These are phyloP conservation scores for Mycena indigotica DNA, from an alignment of 768 basidiomycete genomes.

Conservation along the genomic window DNA sequence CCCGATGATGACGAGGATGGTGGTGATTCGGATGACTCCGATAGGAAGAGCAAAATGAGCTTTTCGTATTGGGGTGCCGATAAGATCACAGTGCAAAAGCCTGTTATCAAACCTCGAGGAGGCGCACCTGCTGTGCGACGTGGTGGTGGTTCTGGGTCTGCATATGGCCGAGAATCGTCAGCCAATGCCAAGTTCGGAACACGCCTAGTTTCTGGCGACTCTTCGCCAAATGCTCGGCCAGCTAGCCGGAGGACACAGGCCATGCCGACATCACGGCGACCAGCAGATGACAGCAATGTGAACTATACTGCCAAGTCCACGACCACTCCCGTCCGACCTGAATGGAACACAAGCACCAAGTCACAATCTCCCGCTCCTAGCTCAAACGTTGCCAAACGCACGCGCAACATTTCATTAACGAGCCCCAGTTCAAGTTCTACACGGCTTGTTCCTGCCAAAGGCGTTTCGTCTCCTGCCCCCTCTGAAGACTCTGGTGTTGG, in stretches of 20 bases:
- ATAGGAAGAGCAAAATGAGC: constrained; percentile 91
- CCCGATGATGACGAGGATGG: constrained; percentile 67
- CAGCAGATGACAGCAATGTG: constrained; percentile 59
- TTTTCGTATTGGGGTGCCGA: constrained; percentile 94
- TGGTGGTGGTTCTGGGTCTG: constrained; percentile 46
- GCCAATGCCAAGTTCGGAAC: constrained; percentile 94
- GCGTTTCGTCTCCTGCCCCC: constrained; percentile 70
- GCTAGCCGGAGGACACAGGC: constrained; percentile 62
- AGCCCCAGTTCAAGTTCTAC: constrained; percentile 57
- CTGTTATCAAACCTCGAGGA: constrained; percentile 54
- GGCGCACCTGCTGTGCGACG: constrained; percentile 40
- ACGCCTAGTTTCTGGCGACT: constrained; percentile 71
- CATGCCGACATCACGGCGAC: constrained; percentile 48
- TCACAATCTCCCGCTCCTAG: constrained; percentile 36
- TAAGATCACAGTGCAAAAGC: constrained; percentile 85
- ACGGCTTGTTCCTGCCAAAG: constrained; percentile 41
- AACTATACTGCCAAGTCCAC: constrained; percentile 65
- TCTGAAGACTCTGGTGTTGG: constrained; percentile 84
- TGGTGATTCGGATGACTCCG: constrained; percentile 80
- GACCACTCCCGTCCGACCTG: constrained; percentile 60
- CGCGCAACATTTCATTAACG: constrained; percentile 73
- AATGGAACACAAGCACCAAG: constrained; percentile 67
- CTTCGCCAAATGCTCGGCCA: constrained; percentile 50
- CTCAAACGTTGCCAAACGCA: constrained; percentile 51
- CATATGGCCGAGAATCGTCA: constrained; percentile 79